A percentile compares a stretch with the other conserved stretches of the same genome.
phyloP scores from a whole-genome alignment of 768 basidiomycete genomes.

The Dentipellis fragilis region DNA sequence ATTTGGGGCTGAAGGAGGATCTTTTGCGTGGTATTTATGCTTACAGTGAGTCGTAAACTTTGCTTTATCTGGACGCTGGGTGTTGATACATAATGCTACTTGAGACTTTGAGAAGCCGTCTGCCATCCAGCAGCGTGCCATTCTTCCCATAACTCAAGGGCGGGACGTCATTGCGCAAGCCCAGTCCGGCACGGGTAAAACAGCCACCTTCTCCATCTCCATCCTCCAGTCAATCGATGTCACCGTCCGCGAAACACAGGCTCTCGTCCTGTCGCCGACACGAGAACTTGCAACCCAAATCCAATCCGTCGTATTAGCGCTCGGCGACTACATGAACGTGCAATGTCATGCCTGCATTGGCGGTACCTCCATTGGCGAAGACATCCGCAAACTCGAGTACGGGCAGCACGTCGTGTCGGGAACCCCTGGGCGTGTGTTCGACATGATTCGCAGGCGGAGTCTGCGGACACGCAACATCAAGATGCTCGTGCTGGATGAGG shows the following conservation, averaged over 20 bases:
- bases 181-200: conserved; percentile 99
- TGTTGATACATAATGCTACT: conserved; percentile 1
- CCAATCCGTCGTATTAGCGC: conserved; percentile 89
- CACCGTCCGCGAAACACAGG: conserved; percentile 89
- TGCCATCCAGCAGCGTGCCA: conserved; percentile 96
- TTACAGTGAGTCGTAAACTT: conserved; percentile 58
- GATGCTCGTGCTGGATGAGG: conserved; percentile 91
- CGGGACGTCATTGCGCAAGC: conserved; percentile 99
- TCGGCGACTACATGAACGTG: conserved; percentile 99
- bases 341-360: conserved; percentile 98
- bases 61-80: neutral
- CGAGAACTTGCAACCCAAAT: conserved; percentile 99
- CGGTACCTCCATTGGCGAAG: conserved; percentile 94
- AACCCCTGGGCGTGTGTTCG: conserved; percentile 95
- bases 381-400: conserved; percentile 93
- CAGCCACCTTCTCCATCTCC: conserved; percentile 96
- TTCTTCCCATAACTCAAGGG: conserved; percentile 90
- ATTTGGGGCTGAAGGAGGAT: conserved; percentile 88
- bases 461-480: conserved; percentile 96
- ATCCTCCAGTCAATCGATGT: conserved; percentile 97
- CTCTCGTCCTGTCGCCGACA: conserved; percentile 94
- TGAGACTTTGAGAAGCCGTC: conserved; percentile 94
- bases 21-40: conserved; percentile 95
- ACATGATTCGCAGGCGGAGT: conserved; percentile 94
- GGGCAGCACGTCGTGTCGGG: conserved; percentile 97